Evolutionary conservation across 371 early-diverging fungal species (phyloP), one percentile per base, ranked within the genome.

Genomic region (Lichtheimia ramosa): DNA sequence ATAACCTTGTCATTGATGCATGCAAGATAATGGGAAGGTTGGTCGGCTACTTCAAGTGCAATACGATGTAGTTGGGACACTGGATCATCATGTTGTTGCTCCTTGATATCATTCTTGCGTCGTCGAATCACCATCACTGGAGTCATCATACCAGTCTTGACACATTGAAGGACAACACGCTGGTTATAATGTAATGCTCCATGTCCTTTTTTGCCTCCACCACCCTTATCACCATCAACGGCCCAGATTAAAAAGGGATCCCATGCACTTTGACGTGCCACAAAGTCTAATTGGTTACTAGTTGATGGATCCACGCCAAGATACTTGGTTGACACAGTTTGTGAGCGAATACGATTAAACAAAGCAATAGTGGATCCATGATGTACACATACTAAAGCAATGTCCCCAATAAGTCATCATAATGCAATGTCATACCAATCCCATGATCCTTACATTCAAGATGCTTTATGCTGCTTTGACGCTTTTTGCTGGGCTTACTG

Each of bases 191-290:
- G 53, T n/a, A 46, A 21, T n/a, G 46, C 18, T 8, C 34, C 34
- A 34, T 34, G 34, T 8, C 34, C 34, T 10, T 34, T 34, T 34
- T 34, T 34, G 10, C 34, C 34, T 8, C 34, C 34, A 2, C 34
- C 34, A 6, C 46, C 46, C 5, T n/a, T 21, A 40, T 53, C 28
- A 25, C 62, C 58, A 58, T 89, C 81, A 42, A 91, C 89, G 16
- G 88, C 81, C 93, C 93, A 94, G 59, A 94, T 89, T 34, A 92
- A 82, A 73, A 93, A 94, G 7, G 91, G 89, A 56, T 93, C 92
- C 95, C 95, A 94, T 18, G 82, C 72, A 40, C 28, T 51, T 24
- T 48, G 54, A 4, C 57, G 74, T 15, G 48, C 65, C 18, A 62
- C 65, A 57, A 59, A 71, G 3, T 46, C 42, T 16, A 25, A 15